phyloP scores from a whole-genome alignment of 176 grass and related monocot species.

The Alloteropsis semialata region DNA sequence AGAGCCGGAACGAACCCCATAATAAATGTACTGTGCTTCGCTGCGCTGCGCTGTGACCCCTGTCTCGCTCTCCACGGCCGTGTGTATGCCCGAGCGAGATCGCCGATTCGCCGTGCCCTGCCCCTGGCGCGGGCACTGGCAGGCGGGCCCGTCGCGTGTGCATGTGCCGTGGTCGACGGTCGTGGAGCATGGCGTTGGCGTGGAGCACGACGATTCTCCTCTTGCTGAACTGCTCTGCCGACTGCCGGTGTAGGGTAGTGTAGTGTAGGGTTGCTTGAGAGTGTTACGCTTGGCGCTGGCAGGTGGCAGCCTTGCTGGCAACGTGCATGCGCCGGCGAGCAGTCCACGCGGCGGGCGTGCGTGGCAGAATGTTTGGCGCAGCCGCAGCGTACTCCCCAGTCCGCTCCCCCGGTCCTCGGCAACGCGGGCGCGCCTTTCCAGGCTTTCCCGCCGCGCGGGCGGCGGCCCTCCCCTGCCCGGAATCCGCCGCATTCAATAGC shows the following conservation, averaged over 20 bases:
- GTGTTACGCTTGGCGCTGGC: constrained; percentile 3
- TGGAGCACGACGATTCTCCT: not conserved
- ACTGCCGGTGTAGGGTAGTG: too few relatives aligned
- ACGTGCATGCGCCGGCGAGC: not conserved
- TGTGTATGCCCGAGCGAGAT: not conserved
- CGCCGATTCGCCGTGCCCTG: not conserved
- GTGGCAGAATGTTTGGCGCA: constrained; percentile 11
- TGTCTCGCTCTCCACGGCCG: not conserved
- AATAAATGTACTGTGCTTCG: not conserved
- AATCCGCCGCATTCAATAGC: constrained; percentile 40
- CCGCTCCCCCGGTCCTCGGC: too few relatives aligned
- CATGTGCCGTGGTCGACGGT: not conserved
- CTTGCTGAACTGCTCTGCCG: not conserved
- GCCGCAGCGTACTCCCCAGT: not conserved
- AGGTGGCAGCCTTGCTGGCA: not conserved
- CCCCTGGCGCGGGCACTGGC: too few relatives aligned
- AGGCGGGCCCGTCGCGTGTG: not conserved
- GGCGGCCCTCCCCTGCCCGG: not conserved
- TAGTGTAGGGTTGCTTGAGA: not conserved
- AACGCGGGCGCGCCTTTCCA: constrained; percentile 18
- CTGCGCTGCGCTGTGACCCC: not conserved
- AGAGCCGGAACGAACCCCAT: not conserved
- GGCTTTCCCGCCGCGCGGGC: not conserved
- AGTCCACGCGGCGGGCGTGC: not conserved
- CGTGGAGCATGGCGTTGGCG: not conserved